Evolutionary conservation across 2,329 filamentous ascomycete species (phyloP).

Genomic region (Nemania sp.): DNA sequence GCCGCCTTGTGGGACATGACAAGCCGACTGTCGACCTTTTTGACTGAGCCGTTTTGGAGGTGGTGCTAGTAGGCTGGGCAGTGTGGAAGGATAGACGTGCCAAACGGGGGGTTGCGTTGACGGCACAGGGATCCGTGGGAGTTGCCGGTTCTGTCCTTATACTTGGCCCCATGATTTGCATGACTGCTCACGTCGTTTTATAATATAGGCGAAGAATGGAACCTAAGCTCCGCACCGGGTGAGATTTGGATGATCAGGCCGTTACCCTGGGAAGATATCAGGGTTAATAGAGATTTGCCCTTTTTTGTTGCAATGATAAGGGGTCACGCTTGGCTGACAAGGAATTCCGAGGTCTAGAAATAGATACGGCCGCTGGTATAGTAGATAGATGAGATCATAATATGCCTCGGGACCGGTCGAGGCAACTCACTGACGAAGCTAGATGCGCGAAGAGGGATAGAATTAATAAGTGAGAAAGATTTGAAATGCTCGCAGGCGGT

Average conservation of each 20-base stretch:
- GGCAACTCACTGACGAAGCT: conserved; percentile 9
- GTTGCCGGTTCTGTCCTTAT: conserved; percentile 45
- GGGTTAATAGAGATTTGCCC: conserved; percentile 11
- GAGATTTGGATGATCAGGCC: conserved; percentile 25
- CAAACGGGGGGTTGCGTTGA: conserved; percentile 42
- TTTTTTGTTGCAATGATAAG: conserved; percentile 11
- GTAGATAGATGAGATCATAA: conserved; percentile 5
- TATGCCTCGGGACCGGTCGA: conserved; percentile 13
- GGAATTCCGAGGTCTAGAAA: conserved; percentile 3
- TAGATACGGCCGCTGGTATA: neutral
- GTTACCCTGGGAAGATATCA: conserved; percentile 14
- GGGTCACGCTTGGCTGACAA: conserved; percentile 13
- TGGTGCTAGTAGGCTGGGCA: conserved; percentile 39
- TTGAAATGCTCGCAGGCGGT: conserved; percentile 10
- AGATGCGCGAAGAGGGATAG: conserved; percentile 8
- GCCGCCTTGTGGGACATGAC: conserved; percentile 49
- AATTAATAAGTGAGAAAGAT: conserved; percentile 7
- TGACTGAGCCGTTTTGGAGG: conserved; percentile 42
- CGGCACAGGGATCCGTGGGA: conserved; percentile 44
- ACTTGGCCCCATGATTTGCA: conserved; percentile 44
- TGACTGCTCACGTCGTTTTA: conserved; percentile 28
- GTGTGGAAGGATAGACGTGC: conserved; percentile 43
- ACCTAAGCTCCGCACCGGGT: conserved; percentile 29
- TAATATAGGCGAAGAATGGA: conserved; percentile 33
- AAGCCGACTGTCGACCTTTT: conserved; percentile 44